Base-by-base conservation (phyloP, 2,329 filamentous ascomycete species). In the Madurella fahalii region DNA sequence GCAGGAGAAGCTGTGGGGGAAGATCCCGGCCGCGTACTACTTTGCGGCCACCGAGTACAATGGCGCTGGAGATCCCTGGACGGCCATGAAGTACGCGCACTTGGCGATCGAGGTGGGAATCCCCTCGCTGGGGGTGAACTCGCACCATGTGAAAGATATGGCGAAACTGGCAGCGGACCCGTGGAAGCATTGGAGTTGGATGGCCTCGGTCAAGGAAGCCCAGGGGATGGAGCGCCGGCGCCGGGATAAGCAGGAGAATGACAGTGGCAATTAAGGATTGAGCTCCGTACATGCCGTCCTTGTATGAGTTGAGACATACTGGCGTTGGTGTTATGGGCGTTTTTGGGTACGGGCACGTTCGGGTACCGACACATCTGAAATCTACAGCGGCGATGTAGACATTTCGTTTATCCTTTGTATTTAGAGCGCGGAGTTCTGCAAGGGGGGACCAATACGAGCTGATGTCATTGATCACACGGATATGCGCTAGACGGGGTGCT, bases 181-280 rank as follows among this genome's bases (percentile, higher is more conserved):
- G 5, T 69, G 67, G 69, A 54, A 43, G 11, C 72, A 74, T 62
- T 73, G 71, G 71, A 72, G 67, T 58, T 74, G 71, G 72, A 67
- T 68, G 68, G 51, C 67, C 56, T 60, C 69, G 59, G 67, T 63
- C 13, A 66, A 61, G 53, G 53, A 60, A n/a, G 30, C 40, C 31
- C 40, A 20, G 17, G 18, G 43, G 40, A 17, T 17, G 12, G 57
- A 50, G 16, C 40, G 53, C 2, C 18, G 46, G 41, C 20, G 15
- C 11, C 4, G 34, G 4, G 4, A 37, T 37, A 2, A 37, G 34
- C 34, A 15, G 2, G 9, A 15, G 34, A 37, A 4, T 37, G 13
- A 11, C 13, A 37, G 34, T 11, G 9, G 9, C 9, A 37, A 4
- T 15, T 25, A 7, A 25, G 25, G 25, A 25, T 25, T 25, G 25